Evolutionary conservation across 495 filamentous ascomycete species (phyloP), one percentile per base, ranked within the genome.

Genomic region (Symbiotaphrina buchneri): DNA sequence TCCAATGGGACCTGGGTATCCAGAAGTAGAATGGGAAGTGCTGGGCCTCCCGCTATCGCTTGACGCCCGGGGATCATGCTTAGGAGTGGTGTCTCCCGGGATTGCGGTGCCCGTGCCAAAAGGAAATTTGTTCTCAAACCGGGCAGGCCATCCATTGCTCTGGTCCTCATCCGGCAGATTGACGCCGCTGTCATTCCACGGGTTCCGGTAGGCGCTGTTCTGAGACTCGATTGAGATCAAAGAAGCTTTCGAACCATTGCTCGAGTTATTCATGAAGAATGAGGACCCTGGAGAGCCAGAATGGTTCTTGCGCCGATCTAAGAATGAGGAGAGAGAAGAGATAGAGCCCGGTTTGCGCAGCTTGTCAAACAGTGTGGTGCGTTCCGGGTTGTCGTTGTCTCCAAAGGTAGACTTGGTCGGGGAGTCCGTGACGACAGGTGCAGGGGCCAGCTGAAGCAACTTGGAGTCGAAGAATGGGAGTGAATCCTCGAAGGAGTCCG

Each of bases 401-500:
- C 61, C 67, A 41, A 91, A 91, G 27, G 63, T 72, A 14, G 75
- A 65, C 23, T 71, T 66, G 10, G 80, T 90, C 2, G 82, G 82
- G 18, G 83, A 87, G 42, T 92, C 83, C 3, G 80, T 83, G 10
- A 65, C 60, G 15, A 84, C 58, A 1, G 74, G 71, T 19, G 70
- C 68, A 18, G 81, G 81, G 6, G 80, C 80, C 44, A 84, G 77
- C 49, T 95, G 90, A 21, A 99, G 61, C 20, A 99, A 56, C 54
- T 94, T 94, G 0, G 83, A 87, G 49, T 93, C 75, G 50, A 99
- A 99, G 59, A 80, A 94, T 17, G 80, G 84, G 19, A 93, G 63
- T 24, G 81, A 84, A 37, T 95, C 90, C 44, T 95, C 87, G 45
- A 95, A 99, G 1, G 87, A 92, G 52, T 99, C 87, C 3, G 87